Base-by-base conservation (phyloP, 2,329 filamentous ascomycete genomes). In the Nemania bipapillata region DNA sequence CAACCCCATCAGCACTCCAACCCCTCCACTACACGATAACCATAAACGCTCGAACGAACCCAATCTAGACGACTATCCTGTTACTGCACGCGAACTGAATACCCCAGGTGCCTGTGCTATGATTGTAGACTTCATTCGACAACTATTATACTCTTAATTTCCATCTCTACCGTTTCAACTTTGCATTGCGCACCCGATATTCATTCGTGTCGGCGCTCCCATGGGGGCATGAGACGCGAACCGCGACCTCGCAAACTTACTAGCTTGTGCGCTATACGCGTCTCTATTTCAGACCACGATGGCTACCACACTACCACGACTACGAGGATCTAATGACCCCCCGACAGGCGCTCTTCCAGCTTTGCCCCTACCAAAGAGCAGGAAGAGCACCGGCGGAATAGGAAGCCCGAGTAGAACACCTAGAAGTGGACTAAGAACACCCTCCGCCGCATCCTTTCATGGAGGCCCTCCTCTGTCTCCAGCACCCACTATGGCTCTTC, bases 281-380 rank as follows among this genome's bases (percentile, higher is more conserved):
- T 66, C 59, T 52, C 42, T 40, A 58, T 65, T 40, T 26, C 47
- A 70, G 37, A 59, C 78, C 80, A 79, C 70, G 68, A 88, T 88
- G 85, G 80, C 87, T 64, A 89, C 90, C 62, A 83, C 90, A 50
- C 83, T 92, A 58, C 91, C 91, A 62, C 86, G 89, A 78, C 86
- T 90, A 20, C 87, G 90, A 79, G 86, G 89, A 28, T 89, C 91
- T 8, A 84, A 90, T 74, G 91, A 89, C 66, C 91, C 93, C 56
- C 91, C 93, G 17, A 89, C 88, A 32, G 86, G 89, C 70, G 88
- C 91, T 30, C 83, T 96, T 26, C 92, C 93, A 50, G 90, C 92
- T 50, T 83, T 96, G 55, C 92, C 93, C 30, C 84, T 92, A 20
- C 81, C 85, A 53, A 96, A 93, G 80, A 89, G 90, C 45, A 87